These are phyloP conservation scores for Exophiala bonariae DNA, from an alignment of 2,329 filamentous ascomycete genomes.

Conservation along the genomic window DNA sequence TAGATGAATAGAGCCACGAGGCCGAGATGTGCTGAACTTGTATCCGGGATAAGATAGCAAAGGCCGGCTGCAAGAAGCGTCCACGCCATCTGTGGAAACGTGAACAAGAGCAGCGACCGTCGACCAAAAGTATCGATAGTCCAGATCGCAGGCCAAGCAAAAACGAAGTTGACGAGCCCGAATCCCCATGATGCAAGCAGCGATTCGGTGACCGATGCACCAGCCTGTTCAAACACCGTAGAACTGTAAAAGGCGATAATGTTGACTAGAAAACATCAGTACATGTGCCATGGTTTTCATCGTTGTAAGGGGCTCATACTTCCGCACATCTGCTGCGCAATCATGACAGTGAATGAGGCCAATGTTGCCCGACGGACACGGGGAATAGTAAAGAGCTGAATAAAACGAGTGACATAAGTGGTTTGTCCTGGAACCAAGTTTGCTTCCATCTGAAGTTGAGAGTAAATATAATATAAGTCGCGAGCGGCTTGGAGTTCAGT, in stretches of 20 bases:
- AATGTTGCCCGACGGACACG: constrained; percentile 32
- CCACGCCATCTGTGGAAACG: constrained; percentile 68
- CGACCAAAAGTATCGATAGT: constrained; percentile 70
- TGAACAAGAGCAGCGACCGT: constrained; percentile 62
- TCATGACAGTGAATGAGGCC: constrained; percentile 33
- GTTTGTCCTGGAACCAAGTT: constrained; percentile 38
- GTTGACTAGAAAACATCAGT: constrained; percentile 41
- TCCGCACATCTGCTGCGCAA: constrained; percentile 38
- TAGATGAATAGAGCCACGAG: constrained; percentile 63
- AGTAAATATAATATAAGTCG: constrained; percentile 60
- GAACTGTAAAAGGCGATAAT: constrained; percentile 71
- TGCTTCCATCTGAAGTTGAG: constrained; percentile 47
- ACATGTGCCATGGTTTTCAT: too few species aligned
- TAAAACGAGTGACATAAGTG: constrained; percentile 50
- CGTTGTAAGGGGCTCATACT: constrained; percentile 2
- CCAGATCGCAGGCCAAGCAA: constrained; percentile 34
- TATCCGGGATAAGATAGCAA: constrained; percentile 52
- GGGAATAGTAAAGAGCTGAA: constrained; percentile 33
- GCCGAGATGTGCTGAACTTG: constrained; percentile 48
- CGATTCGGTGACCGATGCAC: constrained; percentile 22
- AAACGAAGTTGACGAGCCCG: constrained; percentile 28
- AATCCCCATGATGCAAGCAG: constrained; percentile 28
- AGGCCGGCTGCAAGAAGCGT: constrained; percentile 65
- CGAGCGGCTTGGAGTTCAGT: constrained; percentile 57
- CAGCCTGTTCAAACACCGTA: constrained; percentile 24